Conservation (phyloP, 371 early-diverging fungal genomes). For the Rhizopus microsporus region DNA sequence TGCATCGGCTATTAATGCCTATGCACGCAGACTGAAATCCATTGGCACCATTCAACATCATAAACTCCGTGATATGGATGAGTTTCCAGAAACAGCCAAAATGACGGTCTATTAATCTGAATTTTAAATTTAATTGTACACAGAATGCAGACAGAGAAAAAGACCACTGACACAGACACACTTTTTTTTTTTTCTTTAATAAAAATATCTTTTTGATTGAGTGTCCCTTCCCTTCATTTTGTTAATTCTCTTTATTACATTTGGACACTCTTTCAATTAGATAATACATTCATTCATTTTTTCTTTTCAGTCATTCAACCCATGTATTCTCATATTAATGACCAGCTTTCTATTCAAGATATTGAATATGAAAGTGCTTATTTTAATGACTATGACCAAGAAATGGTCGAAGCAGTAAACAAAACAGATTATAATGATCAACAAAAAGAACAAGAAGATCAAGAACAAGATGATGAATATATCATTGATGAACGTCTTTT, state of each 20-base stretch:
- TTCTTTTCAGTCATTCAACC: not conserved
- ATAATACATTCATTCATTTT: not conserved
- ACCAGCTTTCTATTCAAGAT: conserved; percentile 6
- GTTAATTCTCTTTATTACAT: not conserved
- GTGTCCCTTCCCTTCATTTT: not conserved
- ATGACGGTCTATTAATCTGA: conserved; percentile 16
- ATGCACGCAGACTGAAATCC: conserved; percentile 19
- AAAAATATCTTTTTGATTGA: not conserved
- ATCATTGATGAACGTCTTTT: conserved; percentile 35
- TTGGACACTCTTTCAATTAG: not conserved
- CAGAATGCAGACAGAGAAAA: too few species aligned
- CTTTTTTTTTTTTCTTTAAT: too few species aligned
- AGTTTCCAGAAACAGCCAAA: conserved; percentile 26
- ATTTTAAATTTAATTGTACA: too few species aligned
- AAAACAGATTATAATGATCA: conserved; percentile 30
- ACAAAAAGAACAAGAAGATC: conserved; percentile 1
- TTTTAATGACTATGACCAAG: conserved; percentile 36
- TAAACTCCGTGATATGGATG: conserved; percentile 24
- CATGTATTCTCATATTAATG: not conserved
- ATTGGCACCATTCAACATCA: conserved; percentile 18
- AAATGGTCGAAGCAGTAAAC: conserved; percentile 29
- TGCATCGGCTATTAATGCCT: conserved; percentile 22
- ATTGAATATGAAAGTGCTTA: conserved; percentile 24
- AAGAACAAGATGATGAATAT: conserved; percentile 24
- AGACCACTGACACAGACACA: too few species aligned